Conservation (phyloP, 805 yeast genomes). For the Monosporozyma aquatica region DNA sequence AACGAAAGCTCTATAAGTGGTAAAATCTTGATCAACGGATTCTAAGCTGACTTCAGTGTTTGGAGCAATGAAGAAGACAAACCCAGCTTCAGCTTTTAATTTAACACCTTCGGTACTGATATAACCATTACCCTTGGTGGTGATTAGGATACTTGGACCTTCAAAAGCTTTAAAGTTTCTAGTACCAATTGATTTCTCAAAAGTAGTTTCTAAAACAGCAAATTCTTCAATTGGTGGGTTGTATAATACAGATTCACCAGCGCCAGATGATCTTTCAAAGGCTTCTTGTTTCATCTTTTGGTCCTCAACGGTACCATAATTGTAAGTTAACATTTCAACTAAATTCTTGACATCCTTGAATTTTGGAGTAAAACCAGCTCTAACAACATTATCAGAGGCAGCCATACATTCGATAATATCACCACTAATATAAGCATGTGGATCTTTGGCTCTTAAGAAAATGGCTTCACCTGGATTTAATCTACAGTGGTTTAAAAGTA, state of each 20-base stretch:
- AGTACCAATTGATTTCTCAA: conserved; percentile 36
- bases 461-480: conserved; percentile 89
- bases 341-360: conserved; percentile 89
- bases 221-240: conserved; percentile 98
- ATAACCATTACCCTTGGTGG: conserved; percentile 72
- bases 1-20: conserved; percentile 84
- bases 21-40: conserved; percentile 47
- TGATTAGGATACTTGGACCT: conserved; percentile 84
- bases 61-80: conserved; percentile 79
- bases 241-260: conserved; percentile 57
- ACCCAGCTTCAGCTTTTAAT: conserved; percentile 56
- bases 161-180: conserved; percentile 53
- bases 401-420: conserved; percentile 99
- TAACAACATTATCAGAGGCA: conserved; percentile 93
- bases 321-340: conserved; percentile 84
- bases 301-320: conserved; percentile 80
- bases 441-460: conserved; percentile 93
- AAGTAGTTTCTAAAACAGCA: conserved; percentile 77
- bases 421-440: conserved; percentile 95
- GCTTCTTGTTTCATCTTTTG: conserved; percentile 73
- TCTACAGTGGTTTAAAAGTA: conserved; percentile 79
- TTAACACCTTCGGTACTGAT: conserved; percentile 37
- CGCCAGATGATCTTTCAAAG: conserved; percentile 49
- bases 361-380: conserved; percentile 99
- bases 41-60: conserved; percentile 52